phyloP scores from a whole-genome alignment of 2,329 filamentous ascomycete species.

The Beauveria bassiana region DNA sequence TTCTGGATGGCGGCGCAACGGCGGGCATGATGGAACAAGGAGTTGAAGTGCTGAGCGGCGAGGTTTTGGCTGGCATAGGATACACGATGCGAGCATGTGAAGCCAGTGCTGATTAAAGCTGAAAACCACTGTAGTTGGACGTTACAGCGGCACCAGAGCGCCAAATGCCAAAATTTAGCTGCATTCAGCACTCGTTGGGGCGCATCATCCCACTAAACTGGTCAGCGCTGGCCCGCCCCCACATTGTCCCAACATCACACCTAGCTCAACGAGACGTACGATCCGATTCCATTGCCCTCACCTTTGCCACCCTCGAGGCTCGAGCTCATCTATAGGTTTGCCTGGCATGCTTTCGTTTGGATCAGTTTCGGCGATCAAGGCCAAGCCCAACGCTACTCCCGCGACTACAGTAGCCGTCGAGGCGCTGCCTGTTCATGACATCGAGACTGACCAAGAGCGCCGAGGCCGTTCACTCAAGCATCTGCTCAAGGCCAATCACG shows the following conservation, averaged over 20 bases:
- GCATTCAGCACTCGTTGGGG: constrained; percentile 4
- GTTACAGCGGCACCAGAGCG: not conserved
- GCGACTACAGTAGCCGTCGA: constrained; percentile 17
- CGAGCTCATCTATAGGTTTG: constrained; percentile 18
- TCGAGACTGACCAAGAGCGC: constrained; percentile 75
- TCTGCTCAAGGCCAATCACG: constrained; percentile 83
- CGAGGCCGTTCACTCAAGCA: constrained; percentile 80
- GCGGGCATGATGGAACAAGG: constrained; percentile 13
- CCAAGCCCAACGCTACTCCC: not conserved
- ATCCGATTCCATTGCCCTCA: not conserved
- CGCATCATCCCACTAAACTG: constrained; percentile 1
- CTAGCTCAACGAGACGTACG: not conserved
- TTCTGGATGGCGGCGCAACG: constrained; percentile 2
- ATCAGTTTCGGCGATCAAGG: constrained; percentile 12
- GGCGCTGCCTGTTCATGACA: constrained; percentile 63
- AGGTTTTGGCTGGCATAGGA: too few species aligned
- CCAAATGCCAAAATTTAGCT: not conserved
- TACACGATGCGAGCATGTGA: not conserved
- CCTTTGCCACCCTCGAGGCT: not conserved
- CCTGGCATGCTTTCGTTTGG: constrained; percentile 28
- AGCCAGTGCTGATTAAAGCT: not conserved
- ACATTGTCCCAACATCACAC: constrained; percentile 7
- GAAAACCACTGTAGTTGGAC: not conserved
- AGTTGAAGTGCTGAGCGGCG: not conserved
- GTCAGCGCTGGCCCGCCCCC: not conserved